Conservation (phyloP, 2,329 filamentous ascomycete species). For the Aspergillus intermedius region DNA sequence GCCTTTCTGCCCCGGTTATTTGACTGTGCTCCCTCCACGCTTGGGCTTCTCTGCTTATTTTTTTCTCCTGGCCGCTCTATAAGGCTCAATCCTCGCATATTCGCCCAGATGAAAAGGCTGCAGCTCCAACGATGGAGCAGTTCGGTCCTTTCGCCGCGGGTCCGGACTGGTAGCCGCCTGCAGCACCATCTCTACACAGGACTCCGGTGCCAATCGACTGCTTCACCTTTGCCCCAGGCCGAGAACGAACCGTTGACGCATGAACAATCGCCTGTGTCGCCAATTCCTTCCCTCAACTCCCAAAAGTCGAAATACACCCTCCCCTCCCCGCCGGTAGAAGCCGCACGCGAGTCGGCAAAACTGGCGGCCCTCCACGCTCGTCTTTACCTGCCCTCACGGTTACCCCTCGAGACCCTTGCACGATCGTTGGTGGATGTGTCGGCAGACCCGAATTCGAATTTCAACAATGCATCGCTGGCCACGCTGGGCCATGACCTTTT, state of each 20-base stretch:
- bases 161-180: slow-evolving; percentile 36
- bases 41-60: background rate
- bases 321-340: slow-evolving; percentile 65
- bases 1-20: slow-evolving; percentile 12
- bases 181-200: slow-evolving; percentile 26
- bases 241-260: slow-evolving; percentile 22
- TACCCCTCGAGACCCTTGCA: slow-evolving; percentile 80
- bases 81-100: slow-evolving; percentile 8
- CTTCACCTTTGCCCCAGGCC: slow-evolving; percentile 22
- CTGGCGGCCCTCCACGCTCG: slow-evolving; percentile 88
- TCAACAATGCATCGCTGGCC: slow-evolving; percentile 84
- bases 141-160: slow-evolving; percentile 43
- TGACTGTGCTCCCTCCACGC: background rate
- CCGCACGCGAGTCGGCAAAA: slow-evolving; percentile 70
- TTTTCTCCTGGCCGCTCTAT: slow-evolving; percentile 11
- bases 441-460: slow-evolving; percentile 69
- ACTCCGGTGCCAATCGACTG: slow-evolving; percentile 38
- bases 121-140: slow-evolving; percentile 49
- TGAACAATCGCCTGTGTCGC: slow-evolving; percentile 17
- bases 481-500: slow-evolving; percentile 76
- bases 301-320: slow-evolving; percentile 40
- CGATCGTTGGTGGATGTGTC: slow-evolving; percentile 79
- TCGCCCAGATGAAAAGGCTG: slow-evolving; percentile 44
- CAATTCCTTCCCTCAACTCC: slow-evolving; percentile 18
- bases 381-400: slow-evolving; percentile 69